These are phyloP conservation scores for Diaporthe ilicicola DNA, from an alignment of 2,329 filamentous ascomycete species.

Conservation along the genomic window DNA sequence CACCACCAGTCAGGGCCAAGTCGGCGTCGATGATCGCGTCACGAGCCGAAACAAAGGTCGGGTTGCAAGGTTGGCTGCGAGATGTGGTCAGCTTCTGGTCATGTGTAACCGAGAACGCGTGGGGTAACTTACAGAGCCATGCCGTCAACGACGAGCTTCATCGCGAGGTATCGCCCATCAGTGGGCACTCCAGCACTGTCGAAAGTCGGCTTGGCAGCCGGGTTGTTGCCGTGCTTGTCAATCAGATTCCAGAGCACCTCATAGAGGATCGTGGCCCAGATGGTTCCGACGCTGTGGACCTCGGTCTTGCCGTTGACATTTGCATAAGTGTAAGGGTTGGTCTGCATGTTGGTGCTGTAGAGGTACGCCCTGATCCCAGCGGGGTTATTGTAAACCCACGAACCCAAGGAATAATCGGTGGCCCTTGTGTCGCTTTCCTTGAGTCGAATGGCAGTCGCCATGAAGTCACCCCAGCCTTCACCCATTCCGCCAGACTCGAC, in stretches of 20 bases:
- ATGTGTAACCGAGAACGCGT: neutral
- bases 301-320: conserved; percentile 47
- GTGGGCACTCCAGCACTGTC: conserved; percentile 54
- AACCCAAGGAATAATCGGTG: conserved; percentile 58
- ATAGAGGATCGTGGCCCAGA: conserved; percentile 63
- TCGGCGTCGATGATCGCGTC: conserved; percentile 66
- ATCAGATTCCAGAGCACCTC: conserved; percentile 67
- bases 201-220: conserved; percentile 51
- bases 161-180: conserved; percentile 59
- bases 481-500: conserved; percentile 65
- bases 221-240: conserved; percentile 62
- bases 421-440: conserved; percentile 54
- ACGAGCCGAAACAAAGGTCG: conserved; percentile 60
- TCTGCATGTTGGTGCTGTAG: conserved; percentile 59
- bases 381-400: conserved; percentile 55
- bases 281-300: conserved; percentile 59
- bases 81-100: no score
- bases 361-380: conserved; percentile 57
- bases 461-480: conserved; percentile 67
- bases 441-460: conserved; percentile 59
- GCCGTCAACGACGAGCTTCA: conserved; percentile 62
- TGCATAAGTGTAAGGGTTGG: conserved; percentile 61
- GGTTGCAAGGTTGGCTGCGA: conserved; percentile 61
- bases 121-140: conserved; percentile 52
- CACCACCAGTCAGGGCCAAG: conserved; percentile 57